Base-by-base conservation (phyloP, 345 rosid genomes). In the Carallia brachiata region DNA sequence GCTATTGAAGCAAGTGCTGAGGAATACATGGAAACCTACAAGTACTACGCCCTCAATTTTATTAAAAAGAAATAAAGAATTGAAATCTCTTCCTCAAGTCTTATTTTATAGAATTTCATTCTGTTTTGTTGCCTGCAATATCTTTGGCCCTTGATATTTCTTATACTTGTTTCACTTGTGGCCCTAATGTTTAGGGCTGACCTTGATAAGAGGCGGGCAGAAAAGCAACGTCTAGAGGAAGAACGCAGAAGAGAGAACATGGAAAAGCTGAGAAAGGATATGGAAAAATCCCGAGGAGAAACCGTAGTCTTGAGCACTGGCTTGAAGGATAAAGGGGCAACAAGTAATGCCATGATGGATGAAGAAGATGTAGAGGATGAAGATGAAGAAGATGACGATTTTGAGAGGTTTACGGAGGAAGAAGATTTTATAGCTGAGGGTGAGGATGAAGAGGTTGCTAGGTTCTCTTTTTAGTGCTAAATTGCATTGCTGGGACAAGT, bases 11-110 rank as follows among this genome's bases (percentile, higher is more conserved):
- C 85, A 55, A 85, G 96, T 64, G 84, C 90, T 36, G 85, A 81
- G 64, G 96, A 90, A 70, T 88, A 84, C 70, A 87, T 90, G 91
- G 90, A 81, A 70, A 86, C 80, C 44, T 90, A 88, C 67, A 90
- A 85, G 96, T 90, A 90, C 23, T 37, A 40, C 71, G 17, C 12
- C 50, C 66, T 63, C 17, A 54, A 65, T 59, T 72, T 36, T 31
- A 56, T 9, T 8, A 44, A 1, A 44, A 44, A 32, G 34, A 32
- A 32, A 32, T 2, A 32, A 12, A 44, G 15, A 44, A 12, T 44
- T 12, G 10, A 44, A 44, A 44, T 40, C 12, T 66, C 19, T 27
- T 6, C 6, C 32, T 23, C 0, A 27, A 23, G 18, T 28, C 30
- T 37, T 16, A 7, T 7, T 39, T 63, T 32, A n/a, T 50, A 7